These are phyloP conservation scores for Hyaloscypha bicolor DNA, from an alignment of 495 filamentous ascomycete genomes.

Conservation along the genomic window DNA sequence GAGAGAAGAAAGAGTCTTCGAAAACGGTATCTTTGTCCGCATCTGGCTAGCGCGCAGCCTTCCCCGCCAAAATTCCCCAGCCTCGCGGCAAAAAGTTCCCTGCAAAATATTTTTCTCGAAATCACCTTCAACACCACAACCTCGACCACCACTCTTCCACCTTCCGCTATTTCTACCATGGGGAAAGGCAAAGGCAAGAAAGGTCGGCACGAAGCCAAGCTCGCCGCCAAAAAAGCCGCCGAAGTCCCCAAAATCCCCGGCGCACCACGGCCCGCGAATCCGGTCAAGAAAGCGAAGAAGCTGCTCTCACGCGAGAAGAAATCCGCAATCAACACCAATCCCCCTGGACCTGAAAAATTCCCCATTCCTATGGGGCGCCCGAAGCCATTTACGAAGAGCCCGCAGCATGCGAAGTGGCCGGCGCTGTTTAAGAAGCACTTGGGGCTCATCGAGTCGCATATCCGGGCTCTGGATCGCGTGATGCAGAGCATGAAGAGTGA, in stretches of 20 bases:
- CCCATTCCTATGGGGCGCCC: neutral
- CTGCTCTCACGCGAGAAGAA: neutral
- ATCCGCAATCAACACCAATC: neutral
- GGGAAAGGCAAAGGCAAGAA: conserved; percentile 15
- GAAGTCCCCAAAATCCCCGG: conserved; percentile 1
- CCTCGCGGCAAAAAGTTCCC: neutral
- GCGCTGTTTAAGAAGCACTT: conserved; percentile 29
- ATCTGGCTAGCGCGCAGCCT: neutral
- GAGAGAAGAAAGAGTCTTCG: neutral
- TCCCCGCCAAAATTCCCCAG: neutral
- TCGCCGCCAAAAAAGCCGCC: neutral
- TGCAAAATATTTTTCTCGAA: neutral
- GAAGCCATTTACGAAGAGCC: conserved; percentile 10
- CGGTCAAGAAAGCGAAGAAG: neutral
- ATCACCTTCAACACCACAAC: neutral
- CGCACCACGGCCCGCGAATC: neutral
- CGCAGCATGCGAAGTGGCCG: conserved; percentile 24
- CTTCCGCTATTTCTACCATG: neutral
- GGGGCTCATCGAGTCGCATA: conserved; percentile 23
- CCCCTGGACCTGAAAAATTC: neutral
- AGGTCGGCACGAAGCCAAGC: neutral
- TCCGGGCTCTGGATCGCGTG: conserved; percentile 20
- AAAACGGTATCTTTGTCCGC: neutral
- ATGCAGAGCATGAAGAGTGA: conserved; percentile 21
- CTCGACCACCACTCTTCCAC: neutral